A percentile compares a stretch with the other conserved stretches of the same genome.
Evolutionary conservation across 345 rosid genomes (phyloP).

Genomic region (Orychophragmus violaceus): DNA sequence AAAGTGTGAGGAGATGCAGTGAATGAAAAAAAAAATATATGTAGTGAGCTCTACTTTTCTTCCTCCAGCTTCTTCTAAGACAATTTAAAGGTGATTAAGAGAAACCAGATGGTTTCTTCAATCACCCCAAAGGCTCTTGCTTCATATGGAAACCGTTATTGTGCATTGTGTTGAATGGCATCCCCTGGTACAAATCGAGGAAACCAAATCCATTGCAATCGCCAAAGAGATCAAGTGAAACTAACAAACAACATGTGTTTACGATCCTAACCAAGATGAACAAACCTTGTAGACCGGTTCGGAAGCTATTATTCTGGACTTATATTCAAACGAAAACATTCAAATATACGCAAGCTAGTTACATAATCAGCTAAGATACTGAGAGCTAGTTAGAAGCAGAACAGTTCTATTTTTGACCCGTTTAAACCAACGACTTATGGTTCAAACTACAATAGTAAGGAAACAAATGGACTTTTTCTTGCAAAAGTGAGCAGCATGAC

Average conservation of each 20-base stretch:
- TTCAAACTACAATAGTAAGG: background rate
- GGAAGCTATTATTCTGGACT: background rate
- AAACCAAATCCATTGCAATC: constrained; percentile 3
- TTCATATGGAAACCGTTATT: constrained; percentile 21
- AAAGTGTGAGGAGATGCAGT: background rate
- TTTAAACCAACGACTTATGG: background rate
- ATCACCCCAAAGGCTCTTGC: constrained; percentile 27
- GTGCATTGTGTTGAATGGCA: constrained; percentile 18
- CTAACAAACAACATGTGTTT: background rate
- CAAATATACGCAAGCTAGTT: background rate
- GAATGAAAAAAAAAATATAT: background rate
- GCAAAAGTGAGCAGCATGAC: background rate
- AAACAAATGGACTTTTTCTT: background rate
- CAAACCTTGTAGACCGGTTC: background rate
- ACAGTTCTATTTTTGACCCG: background rate
- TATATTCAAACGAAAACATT: background rate
- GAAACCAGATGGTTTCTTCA: constrained; percentile 8
- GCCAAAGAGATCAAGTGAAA: background rate
- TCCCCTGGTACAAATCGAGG: constrained; percentile 1
- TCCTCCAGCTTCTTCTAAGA: constrained; percentile 10
- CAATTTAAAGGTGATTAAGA: constrained; percentile 1
- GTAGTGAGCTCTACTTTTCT: background rate
- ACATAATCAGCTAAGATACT: background rate
- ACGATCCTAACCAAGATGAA: background rate
- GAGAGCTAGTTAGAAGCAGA: background rate